Evolutionary conservation across 2,329 filamentous ascomycete species (phyloP), one percentile per base, ranked within the genome.

Genomic region (Pseudogymnoascus sp.): DNA sequence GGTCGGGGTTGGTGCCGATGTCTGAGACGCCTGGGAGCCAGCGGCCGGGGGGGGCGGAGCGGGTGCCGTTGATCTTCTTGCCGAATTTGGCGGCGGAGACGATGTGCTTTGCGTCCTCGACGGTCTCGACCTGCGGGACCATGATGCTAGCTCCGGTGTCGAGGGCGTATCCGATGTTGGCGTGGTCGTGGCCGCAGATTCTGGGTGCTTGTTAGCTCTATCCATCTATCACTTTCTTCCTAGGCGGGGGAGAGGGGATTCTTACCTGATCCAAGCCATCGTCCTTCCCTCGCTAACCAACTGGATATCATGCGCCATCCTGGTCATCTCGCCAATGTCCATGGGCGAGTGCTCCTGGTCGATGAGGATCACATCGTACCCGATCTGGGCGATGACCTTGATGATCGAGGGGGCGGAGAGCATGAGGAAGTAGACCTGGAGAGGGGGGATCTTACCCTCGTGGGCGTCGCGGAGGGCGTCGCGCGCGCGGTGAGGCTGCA

Each of bases 321-420:
- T 75, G 1, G 77, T 80, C 78, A 80, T 80, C n/a, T 78, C 80
- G 70, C 80, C 78, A 25, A 79, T 74, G 61, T 75, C 74, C 67
- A 76, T 79, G 2, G 77, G 69, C 6, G 72, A 73, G 69, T 80
- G 78, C 67, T 80, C 79, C 78, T 77, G 79, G 72, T 80, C 78
- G 63, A 80, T 75, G 74, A 76, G 79, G 0, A 78, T 73, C 7
- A 72, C 64, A 65, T 81, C 79, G 61, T 71, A 80, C 1, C 76
- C 76, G 62, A 80, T 70, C 10, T 76, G 75, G 2, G 79, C 77
- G 14, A 77, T 67, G 59, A 77, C 70, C 25, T 78, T 76, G 1
- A 75, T 74, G 11, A 77, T 68, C 14, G 76, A 74, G 0, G 78
- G 63, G 8, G 73, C 75, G 63, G 74, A 74, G 12, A 80, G 69